These are phyloP conservation scores for Lumnitzera littorea DNA, from an alignment of 345 rosid genomes.

Conservation along the genomic window DNA sequence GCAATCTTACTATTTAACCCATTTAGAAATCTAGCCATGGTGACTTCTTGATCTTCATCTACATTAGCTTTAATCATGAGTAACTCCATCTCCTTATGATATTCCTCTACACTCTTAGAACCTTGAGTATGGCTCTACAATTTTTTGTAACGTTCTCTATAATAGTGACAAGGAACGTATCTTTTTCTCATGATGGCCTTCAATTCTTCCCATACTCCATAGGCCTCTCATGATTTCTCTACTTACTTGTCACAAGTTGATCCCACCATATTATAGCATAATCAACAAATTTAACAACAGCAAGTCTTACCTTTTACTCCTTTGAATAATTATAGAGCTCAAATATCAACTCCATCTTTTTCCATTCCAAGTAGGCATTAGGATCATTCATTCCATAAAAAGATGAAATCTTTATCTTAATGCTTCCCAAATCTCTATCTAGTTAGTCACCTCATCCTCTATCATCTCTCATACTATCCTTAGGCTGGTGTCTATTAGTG, in stretches of 20 bases:
- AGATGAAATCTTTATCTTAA: constrained; percentile 7
- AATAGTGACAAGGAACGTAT: background rate
- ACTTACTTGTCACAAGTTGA: background rate
- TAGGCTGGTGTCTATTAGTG: no score
- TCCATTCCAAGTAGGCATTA: background rate
- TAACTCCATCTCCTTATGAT: constrained; percentile 1
- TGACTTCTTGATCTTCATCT: no score
- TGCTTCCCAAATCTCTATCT: background rate
- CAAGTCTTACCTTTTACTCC: constrained; percentile 1
- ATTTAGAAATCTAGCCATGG: no score
- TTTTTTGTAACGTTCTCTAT: background rate
- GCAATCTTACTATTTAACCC: no score
- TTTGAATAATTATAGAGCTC: background rate
- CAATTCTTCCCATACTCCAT: background rate
- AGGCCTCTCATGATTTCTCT: background rate
- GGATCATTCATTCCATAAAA: constrained; percentile 5
- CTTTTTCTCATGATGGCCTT: background rate
- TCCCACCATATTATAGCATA: constrained; percentile 8
- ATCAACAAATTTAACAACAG: background rate
- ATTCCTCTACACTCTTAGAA: constrained; percentile 1
- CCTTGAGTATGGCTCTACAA: background rate
- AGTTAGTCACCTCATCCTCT: no score
- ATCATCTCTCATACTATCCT: no score
- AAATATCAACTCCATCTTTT: constrained; percentile 5
- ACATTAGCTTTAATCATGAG: background rate